Base-by-base conservation (phyloP, 129 eudicot species). In the Silybum marianum region DNA sequence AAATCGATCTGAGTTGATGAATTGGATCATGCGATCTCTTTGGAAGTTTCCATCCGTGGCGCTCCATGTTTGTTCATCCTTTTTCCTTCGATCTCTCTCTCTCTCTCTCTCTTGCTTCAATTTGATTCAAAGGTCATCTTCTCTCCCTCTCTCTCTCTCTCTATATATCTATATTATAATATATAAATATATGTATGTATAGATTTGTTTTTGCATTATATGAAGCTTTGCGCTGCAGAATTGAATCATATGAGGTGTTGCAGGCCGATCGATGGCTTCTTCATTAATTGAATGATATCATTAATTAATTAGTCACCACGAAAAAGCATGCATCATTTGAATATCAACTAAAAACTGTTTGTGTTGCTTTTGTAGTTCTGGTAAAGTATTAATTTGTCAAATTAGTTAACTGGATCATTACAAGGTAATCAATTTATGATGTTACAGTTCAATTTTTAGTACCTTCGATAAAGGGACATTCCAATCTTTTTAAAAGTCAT, bases 1-100 rank as follows among this genome's bases (percentile, higher is more conserved):
- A 69, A 25, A 13, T 69, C 44, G 42, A 32, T 72, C 76, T 14
- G 19, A 38, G 28, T 21, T 72, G 4, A 70, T 44, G 68, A 32
- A 71, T 40, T 30, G 82, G 88, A 85, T 85, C 88, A 81, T 85
- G 88, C 84, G 77, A 86, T 88, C 84, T 82, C 88, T 84, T 87
- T 4, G 90, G 90, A 87, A 84, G 82, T 78, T 80, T 87, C 84
- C 90, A 72, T 81, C 84, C 30, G 80, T 85, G 67, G 22, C 68
- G 32, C 38, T 65, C 22, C 66, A 42, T 76, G n/a, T 80, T 46
- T 18, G 0, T 72, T 72, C 24, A 7, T 16, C 13, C 8, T 9
- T 0, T 46, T 26, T 1, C n/a, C 12, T 16, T 22, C 9, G 0
- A 2, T 38, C n/a, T 40, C 75, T 63, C 16, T 10, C 9, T 38